A percentile compares a stretch with the other conserved stretches of the same genome.
phyloP scores from a whole-genome alignment of 78 protist species.

The Dictyostelium firmibasis region DNA sequence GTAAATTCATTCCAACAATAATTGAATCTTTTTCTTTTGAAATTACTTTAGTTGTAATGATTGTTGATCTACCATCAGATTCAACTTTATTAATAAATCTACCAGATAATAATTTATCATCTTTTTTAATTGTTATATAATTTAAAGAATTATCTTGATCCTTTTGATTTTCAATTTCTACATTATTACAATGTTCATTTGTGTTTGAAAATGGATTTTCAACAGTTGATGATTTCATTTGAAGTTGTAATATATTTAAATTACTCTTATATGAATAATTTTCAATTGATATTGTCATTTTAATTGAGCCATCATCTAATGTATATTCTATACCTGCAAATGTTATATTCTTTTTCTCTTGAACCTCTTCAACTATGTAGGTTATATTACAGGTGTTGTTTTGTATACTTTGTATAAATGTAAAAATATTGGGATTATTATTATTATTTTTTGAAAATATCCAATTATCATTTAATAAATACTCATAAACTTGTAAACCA shows the following conservation, averaged over 20 bases:
- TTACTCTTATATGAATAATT: background rate
- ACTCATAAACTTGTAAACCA: background rate
- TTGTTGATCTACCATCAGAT: conserved; percentile 24
- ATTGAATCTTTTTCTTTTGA: background rate
- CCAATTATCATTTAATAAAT: background rate
- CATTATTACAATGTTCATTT: background rate
- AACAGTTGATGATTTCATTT: background rate
- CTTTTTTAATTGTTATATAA: conserved; percentile 5
- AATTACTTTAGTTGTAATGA: background rate
- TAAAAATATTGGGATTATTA: background rate
- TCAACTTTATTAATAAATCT: conserved; percentile 3
- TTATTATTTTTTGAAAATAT: background rate
- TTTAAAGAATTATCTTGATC: background rate
- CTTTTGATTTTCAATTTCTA: background rate
- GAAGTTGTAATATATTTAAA: conserved; percentile 4
- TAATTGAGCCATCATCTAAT: background rate
- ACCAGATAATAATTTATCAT: conserved; percentile 29
- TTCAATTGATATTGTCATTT: background rate
- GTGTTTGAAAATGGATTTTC: background rate
- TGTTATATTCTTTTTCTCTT: background rate
- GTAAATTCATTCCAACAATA: conserved; percentile 6
- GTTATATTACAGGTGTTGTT: background rate
- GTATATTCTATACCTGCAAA: background rate
- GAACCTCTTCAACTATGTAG: background rate
- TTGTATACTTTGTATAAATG: background rate